phyloP scores from a whole-genome alignment of 306 rosid genomes.

The Prunus persica region Prunus_persica_NCBIv2 NC_034015.1:10250501-10251000 shows the following conservation, averaged over 20 bases:
- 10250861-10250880: background rate
- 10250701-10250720: slow-evolving; percentile 14
- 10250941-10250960: too few species aligned
- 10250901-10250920: too few species aligned
- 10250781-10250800: slow-evolving; percentile 4
- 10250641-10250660: slow-evolving; percentile 19
- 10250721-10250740: slow-evolving; percentile 13
- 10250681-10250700: slow-evolving; percentile 36
- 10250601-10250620: slow-evolving; percentile 28
- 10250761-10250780: slow-evolving; percentile 14
- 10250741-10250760: slow-evolving; percentile 10
- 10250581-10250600: too few species aligned
- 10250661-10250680: background rate
- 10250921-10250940: too few species aligned
- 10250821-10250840: background rate
- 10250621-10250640: background rate
- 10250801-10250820: background rate
- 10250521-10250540: background rate
- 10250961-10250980: too few species aligned
- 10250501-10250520: background rate
- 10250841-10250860: background rate
- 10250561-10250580: too few species aligned
- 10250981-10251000: too few species aligned
- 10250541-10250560: too few species aligned
- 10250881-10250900: too few species aligned